Evolutionary conservation across 768 basidiomycete genomes (phyloP).

Genomic region (Tremella fuciformis): DNA sequence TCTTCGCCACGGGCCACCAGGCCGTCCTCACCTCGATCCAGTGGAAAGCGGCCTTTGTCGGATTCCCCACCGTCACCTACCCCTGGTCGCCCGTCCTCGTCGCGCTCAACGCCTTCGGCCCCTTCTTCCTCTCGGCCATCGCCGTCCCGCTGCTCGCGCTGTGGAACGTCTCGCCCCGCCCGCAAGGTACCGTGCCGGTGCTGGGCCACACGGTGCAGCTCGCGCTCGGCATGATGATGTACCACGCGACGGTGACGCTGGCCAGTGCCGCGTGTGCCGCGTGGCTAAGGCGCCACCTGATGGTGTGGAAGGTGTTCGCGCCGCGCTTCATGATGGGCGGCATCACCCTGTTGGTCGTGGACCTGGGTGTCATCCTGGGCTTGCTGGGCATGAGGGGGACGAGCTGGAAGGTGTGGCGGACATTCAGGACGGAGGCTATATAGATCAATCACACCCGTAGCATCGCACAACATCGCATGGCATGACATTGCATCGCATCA

Average conservation of each 20-base stretch:
- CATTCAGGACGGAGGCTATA: constrained; percentile 47
- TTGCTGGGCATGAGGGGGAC: constrained; percentile 57
- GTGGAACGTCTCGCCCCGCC: constrained; percentile 76
- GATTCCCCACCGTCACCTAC: constrained; percentile 67
- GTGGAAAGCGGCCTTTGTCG: constrained; percentile 90
- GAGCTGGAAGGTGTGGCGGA: constrained; percentile 45
- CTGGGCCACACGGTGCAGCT: constrained; percentile 50
- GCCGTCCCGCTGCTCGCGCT: constrained; percentile 69
- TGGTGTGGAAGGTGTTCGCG: constrained; percentile 99
- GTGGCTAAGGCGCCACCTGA: constrained; percentile 74
- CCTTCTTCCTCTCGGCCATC: constrained; percentile 65
- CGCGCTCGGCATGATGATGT: constrained; percentile 65
- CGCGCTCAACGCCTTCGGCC: constrained; percentile 71
- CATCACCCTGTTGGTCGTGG: constrained; percentile 65
- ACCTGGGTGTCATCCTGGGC: constrained; percentile 65
- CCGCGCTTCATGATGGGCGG: constrained; percentile 86
- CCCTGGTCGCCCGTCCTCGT: constrained; percentile 73
- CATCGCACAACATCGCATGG: too few species aligned
- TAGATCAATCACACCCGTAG: constrained; percentile 11
- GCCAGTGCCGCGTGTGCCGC: constrained; percentile 72
- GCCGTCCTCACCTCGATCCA: constrained; percentile 82
- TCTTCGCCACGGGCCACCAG: constrained; percentile 90
- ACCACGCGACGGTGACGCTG: constrained; percentile 65
- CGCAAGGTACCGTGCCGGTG: constrained; percentile 41
- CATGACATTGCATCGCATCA: too few species aligned